phyloP scores from a whole-genome alignment of 352 stramenopile species.

The Phytophthora ramorum region DNA sequence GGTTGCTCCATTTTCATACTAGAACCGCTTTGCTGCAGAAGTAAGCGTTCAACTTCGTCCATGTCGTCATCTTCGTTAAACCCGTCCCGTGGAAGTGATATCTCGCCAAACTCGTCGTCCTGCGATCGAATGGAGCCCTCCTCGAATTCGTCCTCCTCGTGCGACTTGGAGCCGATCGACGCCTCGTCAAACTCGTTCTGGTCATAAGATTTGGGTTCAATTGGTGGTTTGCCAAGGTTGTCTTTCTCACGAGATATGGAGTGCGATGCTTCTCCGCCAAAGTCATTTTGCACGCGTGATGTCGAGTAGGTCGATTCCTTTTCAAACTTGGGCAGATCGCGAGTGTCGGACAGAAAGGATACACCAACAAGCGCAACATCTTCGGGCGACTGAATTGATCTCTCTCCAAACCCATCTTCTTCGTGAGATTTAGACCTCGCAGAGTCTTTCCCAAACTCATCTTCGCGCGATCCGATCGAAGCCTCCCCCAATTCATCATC shows the following conservation, averaged over 20 bases:
- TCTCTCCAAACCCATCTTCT: neutral
- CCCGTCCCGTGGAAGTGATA: constrained; percentile 18
- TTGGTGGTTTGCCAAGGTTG: constrained; percentile 1
- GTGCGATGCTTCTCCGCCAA: neutral
- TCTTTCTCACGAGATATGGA: constrained; percentile 1
- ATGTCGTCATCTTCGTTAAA: constrained; percentile 1
- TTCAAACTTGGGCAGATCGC: neutral
- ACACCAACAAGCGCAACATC: neutral
- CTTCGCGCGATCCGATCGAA: neutral
- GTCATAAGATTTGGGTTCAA: neutral
- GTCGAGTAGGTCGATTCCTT: neutral
- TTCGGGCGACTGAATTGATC: neutral
- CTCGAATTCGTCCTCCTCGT: constrained; percentile 6
- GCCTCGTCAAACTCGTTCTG: constrained; percentile 5
- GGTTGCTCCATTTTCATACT: constrained; percentile 7
- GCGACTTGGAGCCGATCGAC: neutral
- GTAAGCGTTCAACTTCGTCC: constrained; percentile 34
- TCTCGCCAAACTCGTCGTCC: constrained; percentile 18
- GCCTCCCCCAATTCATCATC: constrained; percentile 4
- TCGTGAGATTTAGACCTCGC: constrained; percentile 12
- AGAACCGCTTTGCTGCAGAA: constrained; percentile 28
- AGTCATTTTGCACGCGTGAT: neutral
- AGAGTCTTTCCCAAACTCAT: constrained; percentile 9
- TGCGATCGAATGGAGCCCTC: neutral
- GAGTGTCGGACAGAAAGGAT: neutral